Base-by-base conservation (phyloP, 257 asterid genomes). In the Fraxinus cuspidata region DNA sequence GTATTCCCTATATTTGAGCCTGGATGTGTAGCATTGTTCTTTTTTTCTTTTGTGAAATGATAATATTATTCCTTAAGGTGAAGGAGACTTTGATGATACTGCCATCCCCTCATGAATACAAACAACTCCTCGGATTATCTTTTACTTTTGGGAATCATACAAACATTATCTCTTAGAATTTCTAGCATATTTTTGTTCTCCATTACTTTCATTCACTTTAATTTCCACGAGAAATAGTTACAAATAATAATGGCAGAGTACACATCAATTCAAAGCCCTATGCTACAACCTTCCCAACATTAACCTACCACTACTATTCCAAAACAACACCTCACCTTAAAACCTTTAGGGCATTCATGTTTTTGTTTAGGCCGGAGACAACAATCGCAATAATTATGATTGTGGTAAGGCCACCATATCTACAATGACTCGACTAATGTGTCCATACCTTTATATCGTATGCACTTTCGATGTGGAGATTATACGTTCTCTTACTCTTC, bases 341-440 rank as follows among this genome's bases (percentile, higher is more conserved):
- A 49, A 1, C 63, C 3, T 32, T 71, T 53, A 53, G 40, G 65
- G 70, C 47, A n/a, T 64, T 9, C 58, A 31, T 51, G 38, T 72
- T 2, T 63, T 63, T 63, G 38, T 40, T 42, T 58, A 15, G 29
- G 76, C 67, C 28, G 5, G 23, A 38, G 53, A 66, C 38, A 69
- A 75, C 63, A 60, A 75, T 68, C 60, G 78, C 79, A 83, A 82
- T 78, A 78, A 79, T 81, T 79, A 76, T 49, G 63, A 25, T 40
- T 29, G 60, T 25, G 75, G 49, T 25, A 81, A 60, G 79, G 74
- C 53, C 71, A 73, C 72, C 80, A 53, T 72, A 32, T 40, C 7
- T 42, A 42, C 12, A 42, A 42, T 3, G 4, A 42, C 13, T 9
- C 0, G 13, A 38, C 0, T 2, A 8, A 1, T 1, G 12, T 12